Conservation (phyloP, 2,329 filamentous ascomycete genomes). For the Penicillium sp. region DNA sequence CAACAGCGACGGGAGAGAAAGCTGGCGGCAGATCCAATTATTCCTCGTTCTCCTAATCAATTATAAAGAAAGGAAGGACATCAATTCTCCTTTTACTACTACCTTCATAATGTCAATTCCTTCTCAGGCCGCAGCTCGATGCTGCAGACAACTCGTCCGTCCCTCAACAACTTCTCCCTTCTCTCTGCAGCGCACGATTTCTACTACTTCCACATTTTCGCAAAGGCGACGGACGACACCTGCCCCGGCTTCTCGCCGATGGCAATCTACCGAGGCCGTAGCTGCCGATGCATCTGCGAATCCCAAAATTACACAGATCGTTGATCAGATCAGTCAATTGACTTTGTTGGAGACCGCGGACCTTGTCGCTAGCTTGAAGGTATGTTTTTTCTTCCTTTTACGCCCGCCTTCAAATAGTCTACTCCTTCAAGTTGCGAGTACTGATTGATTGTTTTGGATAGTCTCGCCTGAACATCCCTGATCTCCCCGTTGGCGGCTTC, state of each 20-base stretch:
- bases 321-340: conserved; percentile 98
- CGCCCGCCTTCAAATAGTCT: not conserved
- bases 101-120: conserved; percentile 36
- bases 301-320: conserved; percentile 90
- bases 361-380: conserved; percentile 91
- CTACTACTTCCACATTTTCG: conserved; percentile 33
- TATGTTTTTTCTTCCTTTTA: conserved; percentile 33
- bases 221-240: conserved; percentile 27
- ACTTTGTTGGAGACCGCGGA: conserved; percentile 96
- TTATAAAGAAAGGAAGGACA: conserved; percentile 3
- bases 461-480: conserved; percentile 94
- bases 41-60: conserved; percentile 12
- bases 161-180: conserved; percentile 32
- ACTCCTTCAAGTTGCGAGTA: not conserved
- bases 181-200: conserved; percentile 29
- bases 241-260: conserved; percentile 58
- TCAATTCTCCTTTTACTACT: conserved; percentile 1
- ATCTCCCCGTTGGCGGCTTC: conserved; percentile 92
- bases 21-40: not conserved
- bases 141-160: conserved; percentile 41
- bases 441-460: conserved; percentile 35
- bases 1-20: conserved; percentile 7
- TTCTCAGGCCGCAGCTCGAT: conserved; percentile 38
- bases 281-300: conserved; percentile 54
- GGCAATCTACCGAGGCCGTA: conserved; percentile 74